These are phyloP conservation scores for Nepenthes mirabilis DNA, from an alignment of 148 eudicot genomes.

Conservation along the genomic window DNA sequence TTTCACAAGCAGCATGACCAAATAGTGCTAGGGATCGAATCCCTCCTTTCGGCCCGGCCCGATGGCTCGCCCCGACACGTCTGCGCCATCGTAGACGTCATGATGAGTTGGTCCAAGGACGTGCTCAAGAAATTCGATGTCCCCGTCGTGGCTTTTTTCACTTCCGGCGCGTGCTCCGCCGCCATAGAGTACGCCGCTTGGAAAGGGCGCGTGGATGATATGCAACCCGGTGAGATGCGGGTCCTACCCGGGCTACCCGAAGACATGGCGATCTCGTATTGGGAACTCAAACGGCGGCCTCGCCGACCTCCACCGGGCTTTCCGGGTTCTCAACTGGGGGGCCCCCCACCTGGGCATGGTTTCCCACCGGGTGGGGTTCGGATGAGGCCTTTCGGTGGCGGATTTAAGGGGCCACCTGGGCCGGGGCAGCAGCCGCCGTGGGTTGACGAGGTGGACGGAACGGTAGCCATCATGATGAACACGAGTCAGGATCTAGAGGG, in stretches of 20 bases:
- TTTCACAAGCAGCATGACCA: conserved; percentile 11
- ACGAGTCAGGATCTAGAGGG: conserved; percentile 44
- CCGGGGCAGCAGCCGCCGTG: conserved; percentile 29
- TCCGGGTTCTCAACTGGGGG: conserved; percentile 3
- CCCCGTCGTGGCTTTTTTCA: conserved; percentile 36
- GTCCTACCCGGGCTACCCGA: conserved; percentile 40
- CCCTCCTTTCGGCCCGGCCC: conserved; percentile 12
- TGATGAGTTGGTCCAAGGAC: conserved; percentile 60
- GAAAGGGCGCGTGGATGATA: conserved; percentile 19
- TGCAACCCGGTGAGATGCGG: conserved; percentile 38
- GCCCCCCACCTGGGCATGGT: conserved; percentile 16
- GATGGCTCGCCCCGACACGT: conserved; percentile 16
- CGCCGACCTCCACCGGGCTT: conserved; percentile 2
- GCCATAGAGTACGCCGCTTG: conserved; percentile 46
- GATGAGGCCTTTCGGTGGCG: conserved; percentile 6
- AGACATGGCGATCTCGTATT: conserved; percentile 33
- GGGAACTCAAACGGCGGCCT: conserved; percentile 16
- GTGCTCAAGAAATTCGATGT: conserved; percentile 19
- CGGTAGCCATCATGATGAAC: conserved; percentile 38
- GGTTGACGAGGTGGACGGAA: conserved; percentile 38
- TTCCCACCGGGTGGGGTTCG: conserved; percentile 8
- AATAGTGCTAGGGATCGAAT: conserved; percentile 26
- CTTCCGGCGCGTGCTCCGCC: conserved; percentile 46
- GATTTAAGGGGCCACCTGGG: conserved; percentile 14
- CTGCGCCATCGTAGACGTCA: conserved; percentile 45